Percentiles rank a stretch among this genome's conserved stretches.
Conservation (phyloP, 225 moss, liverwort and hornwort genomes). For the Rhytidiadelphus loreus region DNA sequence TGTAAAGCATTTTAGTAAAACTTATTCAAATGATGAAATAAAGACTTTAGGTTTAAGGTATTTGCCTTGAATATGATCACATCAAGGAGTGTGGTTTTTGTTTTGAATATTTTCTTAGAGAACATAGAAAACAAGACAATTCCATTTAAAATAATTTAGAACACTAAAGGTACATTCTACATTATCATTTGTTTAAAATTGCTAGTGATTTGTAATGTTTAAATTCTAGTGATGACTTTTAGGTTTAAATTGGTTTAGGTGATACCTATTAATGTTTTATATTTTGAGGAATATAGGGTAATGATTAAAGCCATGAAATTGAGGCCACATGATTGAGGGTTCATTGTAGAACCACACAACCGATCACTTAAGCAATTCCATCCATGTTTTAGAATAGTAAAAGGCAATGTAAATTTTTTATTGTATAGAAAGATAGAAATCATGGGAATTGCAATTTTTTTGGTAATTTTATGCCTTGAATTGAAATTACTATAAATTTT, state of each 20-base stretch:
- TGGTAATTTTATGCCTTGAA: no score
- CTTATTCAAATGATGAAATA: background rate
- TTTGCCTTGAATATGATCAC: background rate
- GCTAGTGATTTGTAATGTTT: accelerated
- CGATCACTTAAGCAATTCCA: no score
- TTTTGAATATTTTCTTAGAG: background rate
- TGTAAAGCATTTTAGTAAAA: background rate
- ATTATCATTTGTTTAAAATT: background rate
- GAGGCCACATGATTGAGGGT: background rate
- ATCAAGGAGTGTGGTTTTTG: background rate
- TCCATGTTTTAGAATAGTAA: no score
- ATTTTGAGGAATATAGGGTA: background rate
- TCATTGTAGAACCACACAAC: no score
- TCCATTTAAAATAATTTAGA: background rate
- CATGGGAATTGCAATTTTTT: no score
- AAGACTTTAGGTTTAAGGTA: background rate
- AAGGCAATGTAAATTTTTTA: no score
- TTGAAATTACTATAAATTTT: no score
- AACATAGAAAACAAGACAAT: background rate
- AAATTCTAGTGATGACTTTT: background rate
- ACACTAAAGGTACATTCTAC: accelerated
- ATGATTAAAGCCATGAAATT: accelerated
- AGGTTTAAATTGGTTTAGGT: background rate
- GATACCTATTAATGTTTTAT: background rate
- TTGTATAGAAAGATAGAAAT: no score